Base-by-base conservation (phyloP, 176 grass and related monocot genomes). In the Oryza australiensis region DNA sequence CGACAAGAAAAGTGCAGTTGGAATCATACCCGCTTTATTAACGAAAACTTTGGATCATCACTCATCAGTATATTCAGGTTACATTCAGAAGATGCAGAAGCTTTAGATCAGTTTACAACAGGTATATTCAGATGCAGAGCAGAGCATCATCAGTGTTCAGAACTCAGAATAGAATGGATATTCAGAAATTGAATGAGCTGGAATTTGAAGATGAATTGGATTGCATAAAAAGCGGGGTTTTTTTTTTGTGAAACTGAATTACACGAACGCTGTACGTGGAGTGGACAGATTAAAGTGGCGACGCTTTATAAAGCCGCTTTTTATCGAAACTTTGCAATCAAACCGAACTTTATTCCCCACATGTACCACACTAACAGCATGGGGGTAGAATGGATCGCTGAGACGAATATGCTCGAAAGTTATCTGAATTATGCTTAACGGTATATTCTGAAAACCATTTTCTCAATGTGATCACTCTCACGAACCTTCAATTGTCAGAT, bases 221-320 rank as follows among this genome's bases (percentile, higher is more conserved):
- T 13, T 49, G 40, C 16, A 1, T 8, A 55, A 42, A 57, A 89
- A 43, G 20, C 13, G 42, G 33, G 26, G 5, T 29, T 59, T 27
- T 59, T 37, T 59, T 9, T n/a, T 37, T 59, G 5, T n/a, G 66
- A 77, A 67, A 12, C 46, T 34, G 66, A 66, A 57, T 79, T 41
- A 10, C 77, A 45, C 55, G 73, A 80, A 69, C 76, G 28, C 63
- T 34, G 65, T 64, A 41, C 20, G 28, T 85, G 26, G 66, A 76
- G 66, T 85, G 73, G 83, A 86, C 72, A 89, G 42, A 82, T 26
- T 62, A 77, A 85, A 85, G 72, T 81, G 73, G 63, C 26, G 42
- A 27, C 62, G 15, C 79, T 90, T 82, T 90, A 90, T 78, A 78
- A 90, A 90, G 88, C 80, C 14, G 27, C 88, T 90, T 90, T 86